phyloP scores from a whole-genome alignment of 352 stramenopile species.

The Phytopythium aichiense region DNA sequence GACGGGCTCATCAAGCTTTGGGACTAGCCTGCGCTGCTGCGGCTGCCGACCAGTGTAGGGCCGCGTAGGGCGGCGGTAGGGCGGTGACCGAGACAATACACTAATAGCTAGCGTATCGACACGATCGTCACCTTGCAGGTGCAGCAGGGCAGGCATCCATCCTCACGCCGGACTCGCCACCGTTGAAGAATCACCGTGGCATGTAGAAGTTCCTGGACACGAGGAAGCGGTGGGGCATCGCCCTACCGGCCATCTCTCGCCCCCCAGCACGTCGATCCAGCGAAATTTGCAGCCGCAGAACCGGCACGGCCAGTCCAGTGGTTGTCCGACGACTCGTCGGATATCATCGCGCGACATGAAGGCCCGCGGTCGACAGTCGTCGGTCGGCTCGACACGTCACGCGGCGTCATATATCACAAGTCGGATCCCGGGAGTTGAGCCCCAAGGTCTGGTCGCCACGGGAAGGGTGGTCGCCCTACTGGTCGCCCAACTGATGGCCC shows the following conservation, averaged over 20 bases:
- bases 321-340: background rate
- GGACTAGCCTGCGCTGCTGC: slow-evolving; percentile 71
- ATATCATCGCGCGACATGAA: slow-evolving; percentile 4
- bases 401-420: background rate
- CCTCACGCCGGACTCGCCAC: background rate
- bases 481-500: background rate
- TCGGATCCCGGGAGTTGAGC: background rate
- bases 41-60: background rate
- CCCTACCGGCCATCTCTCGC: background rate
- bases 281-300: background rate
- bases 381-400: background rate
- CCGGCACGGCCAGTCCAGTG: background rate
- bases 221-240: background rate
- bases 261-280: background rate
- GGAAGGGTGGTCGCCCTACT: too few relatives aligned
- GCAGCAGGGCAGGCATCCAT: background rate
- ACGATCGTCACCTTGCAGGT: background rate
- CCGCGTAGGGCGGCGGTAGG: background rate
- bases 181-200: background rate
- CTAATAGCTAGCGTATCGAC: background rate
- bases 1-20: slow-evolving; percentile 99
- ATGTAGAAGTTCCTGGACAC: background rate
- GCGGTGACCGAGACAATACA: background rate
- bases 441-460: too few relatives aligned
- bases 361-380: background rate